phyloP scores from a whole-genome alignment of 1,139 yeast species.

The Kodamaea plutei region DNA sequence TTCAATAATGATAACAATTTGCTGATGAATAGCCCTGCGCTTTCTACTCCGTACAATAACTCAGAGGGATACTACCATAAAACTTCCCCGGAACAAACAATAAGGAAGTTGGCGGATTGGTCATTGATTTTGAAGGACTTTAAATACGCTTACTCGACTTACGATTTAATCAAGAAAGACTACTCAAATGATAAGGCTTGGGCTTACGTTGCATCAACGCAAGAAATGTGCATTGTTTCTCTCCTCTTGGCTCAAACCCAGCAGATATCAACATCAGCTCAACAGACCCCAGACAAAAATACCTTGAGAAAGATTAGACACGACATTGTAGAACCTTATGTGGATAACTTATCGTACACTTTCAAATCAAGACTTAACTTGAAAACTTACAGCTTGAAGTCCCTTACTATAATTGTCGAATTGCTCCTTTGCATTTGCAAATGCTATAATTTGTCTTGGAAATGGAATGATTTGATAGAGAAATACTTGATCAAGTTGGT shows the following conservation, averaged over 20 bases:
- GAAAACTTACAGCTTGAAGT: slow-evolving; percentile 57
- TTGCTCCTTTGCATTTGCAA: slow-evolving; percentile 49
- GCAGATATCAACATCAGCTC: slow-evolving; percentile 14
- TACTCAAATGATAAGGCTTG: slow-evolving; percentile 77
- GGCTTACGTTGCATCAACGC: slow-evolving; percentile 77
- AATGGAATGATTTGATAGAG: slow-evolving; percentile 49
- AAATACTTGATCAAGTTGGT: slow-evolving; percentile 40
- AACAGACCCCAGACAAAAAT: slow-evolving; percentile 37
- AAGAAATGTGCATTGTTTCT: slow-evolving; percentile 82
- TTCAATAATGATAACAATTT: slow-evolving; percentile 29
- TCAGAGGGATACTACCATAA: slow-evolving; percentile 53
- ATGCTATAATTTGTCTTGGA: slow-evolving; percentile 38
- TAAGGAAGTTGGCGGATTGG: slow-evolving; percentile 89
- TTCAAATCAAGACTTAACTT: slow-evolving; percentile 57
- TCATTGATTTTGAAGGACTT: slow-evolving; percentile 85
- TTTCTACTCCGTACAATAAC: slow-evolving; percentile 29
- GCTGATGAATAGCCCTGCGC: slow-evolving; percentile 5
- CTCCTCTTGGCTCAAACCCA: slow-evolving; percentile 64
- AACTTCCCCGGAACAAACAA: slow-evolving; percentile 66
- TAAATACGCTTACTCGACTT: slow-evolving; percentile 77
- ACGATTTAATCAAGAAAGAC: slow-evolving; percentile 79
- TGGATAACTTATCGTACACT: slow-evolving; percentile 57
- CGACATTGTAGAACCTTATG: slow-evolving; percentile 58
- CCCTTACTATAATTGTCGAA: slow-evolving; percentile 40
- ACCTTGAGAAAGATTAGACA: slow-evolving; percentile 59